phyloP scores from a whole-genome alignment of 192 early-diverging fungal genomes.

The Linnemannia zychae region DNA sequence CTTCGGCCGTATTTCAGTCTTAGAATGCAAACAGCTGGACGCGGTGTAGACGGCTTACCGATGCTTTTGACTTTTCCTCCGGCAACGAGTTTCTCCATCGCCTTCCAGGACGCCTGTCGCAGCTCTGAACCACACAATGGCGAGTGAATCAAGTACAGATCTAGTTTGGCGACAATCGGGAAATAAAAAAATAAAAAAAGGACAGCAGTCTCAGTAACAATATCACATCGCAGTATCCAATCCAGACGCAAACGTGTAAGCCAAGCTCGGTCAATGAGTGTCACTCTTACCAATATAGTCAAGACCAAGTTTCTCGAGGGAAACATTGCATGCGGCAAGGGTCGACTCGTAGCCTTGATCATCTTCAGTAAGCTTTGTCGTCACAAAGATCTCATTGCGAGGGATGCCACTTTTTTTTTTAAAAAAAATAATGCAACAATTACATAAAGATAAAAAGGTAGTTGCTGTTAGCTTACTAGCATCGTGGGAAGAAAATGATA shows the following conservation, averaged over 20 bases:
- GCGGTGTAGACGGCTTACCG: conserved; percentile 23
- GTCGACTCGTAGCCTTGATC: conserved; percentile 68
- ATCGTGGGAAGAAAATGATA: neutral
- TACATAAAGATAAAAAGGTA: neutral
- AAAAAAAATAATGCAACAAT: neutral
- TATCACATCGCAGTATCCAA: neutral
- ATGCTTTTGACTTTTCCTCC: conserved; percentile 67
- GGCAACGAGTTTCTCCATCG: conserved; percentile 62
- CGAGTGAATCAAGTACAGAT: conserved; percentile 74
- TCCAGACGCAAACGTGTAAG: neutral
- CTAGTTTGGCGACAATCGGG: conserved; percentile 1
- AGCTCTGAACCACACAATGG: conserved; percentile 63
- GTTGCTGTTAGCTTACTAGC: too few species aligned
- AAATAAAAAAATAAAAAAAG: neutral
- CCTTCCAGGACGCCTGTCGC: conserved; percentile 63
- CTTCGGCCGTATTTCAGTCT: too few species aligned
- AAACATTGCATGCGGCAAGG: conserved; percentile 63
- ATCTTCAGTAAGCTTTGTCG: conserved; percentile 72
- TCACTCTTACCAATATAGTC: conserved; percentile 63
- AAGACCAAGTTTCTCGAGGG: conserved; percentile 64
- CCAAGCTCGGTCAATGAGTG: neutral
- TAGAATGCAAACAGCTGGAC: too few species aligned
- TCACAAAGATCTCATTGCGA: conserved; percentile 71
- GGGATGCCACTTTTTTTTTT: conserved; percentile 53
- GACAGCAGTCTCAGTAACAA: neutral